Conservation (phyloP, 768 basidiomycete species). For the Suillus discolor region DNA sequence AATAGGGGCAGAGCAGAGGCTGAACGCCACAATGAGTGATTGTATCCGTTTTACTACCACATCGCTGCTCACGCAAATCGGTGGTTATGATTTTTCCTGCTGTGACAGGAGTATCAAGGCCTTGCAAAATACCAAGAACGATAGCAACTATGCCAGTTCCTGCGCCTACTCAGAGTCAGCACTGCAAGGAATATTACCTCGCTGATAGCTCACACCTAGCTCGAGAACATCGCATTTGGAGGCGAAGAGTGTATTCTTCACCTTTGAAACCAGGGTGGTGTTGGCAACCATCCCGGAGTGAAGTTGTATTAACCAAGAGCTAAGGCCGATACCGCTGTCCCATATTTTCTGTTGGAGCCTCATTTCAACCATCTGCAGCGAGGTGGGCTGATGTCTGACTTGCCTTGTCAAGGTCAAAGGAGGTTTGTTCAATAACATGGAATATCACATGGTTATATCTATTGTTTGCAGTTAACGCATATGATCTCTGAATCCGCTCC, state of each 20-base stretch:
- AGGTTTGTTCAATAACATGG: constrained; percentile 74
- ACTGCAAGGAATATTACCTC: not conserved
- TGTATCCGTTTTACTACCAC: not conserved
- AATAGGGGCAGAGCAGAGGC: constrained; percentile 83
- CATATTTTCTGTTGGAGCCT: constrained; percentile 79
- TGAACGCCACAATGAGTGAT: constrained; percentile 31
- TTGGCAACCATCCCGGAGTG: constrained; percentile 18
- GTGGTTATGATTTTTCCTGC: constrained; percentile 56
- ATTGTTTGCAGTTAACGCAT: constrained; percentile 36
- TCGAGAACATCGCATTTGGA: constrained; percentile 55
- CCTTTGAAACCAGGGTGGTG: constrained; percentile 13
- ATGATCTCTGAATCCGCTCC: constrained; percentile 64
- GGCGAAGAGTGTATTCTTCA: constrained; percentile 44
- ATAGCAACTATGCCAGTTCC: constrained; percentile 86
- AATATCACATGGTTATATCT: constrained; percentile 36
- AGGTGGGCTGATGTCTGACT: constrained; percentile 16
- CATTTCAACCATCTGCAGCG: not conserved
- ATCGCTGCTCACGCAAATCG: constrained; percentile 62
- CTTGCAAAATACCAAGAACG: constrained; percentile 58
- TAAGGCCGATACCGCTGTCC: constrained; percentile 90
- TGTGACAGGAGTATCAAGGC: constrained; percentile 27
- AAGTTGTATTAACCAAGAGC: constrained; percentile 68
- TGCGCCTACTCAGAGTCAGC: constrained; percentile 52
- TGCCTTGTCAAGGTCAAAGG: constrained; percentile 94
- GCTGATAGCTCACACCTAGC: constrained; percentile 53